Evolutionary conservation across 2,329 filamentous ascomycete species (phyloP), one percentile per base, ranked within the genome.

Genomic region (Blumeria hordei): DNA sequence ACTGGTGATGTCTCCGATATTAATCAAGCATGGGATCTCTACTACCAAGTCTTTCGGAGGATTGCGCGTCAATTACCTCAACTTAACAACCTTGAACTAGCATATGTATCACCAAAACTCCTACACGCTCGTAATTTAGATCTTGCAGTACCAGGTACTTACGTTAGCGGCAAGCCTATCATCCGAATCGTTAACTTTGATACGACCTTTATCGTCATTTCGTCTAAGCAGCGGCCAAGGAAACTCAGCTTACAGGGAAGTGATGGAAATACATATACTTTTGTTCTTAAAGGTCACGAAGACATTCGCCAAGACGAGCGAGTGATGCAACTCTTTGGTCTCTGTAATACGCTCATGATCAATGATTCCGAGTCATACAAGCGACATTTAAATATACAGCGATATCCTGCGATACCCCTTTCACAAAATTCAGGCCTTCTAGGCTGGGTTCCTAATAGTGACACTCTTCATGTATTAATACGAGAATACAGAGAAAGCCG

Each of bases 261-360:
- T 64, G 90, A 98, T 65, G 92, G 92, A 56, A 78, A 77, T 58
- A 77, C 80, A 3, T 95, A 95, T 67, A 83, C 86, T 53, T 96
- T 94, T 70, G 70, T 86, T 57, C 78, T 98, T 63, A 99, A 99
- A 72, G 92, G 92, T n/a, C 93, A 98, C 64, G 92, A 99, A 70
- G 92, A 99, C 72, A 95, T 98, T 60, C 83, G 92, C 57, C 92
- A 99, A 69, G 92, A 99, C 65, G 92, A 99, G 69, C 83, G 93
- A 69, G 92, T 98, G 61, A 99, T 98, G 93, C 92, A 99, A 69
- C 77, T 99, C 37, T 98, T 99, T 65, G 92, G 92, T 43, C 77
- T 99, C 12, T 92, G 90, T 71, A 99, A 99, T 67, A 98, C 93
- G 0, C 77, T 98, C 1, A 77, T 99, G 44, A 77, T 85, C 49